These are phyloP conservation scores for Aspergillus carbonarius DNA, from an alignment of 2,329 filamentous ascomycete genomes.

Conservation along the genomic window DNA sequence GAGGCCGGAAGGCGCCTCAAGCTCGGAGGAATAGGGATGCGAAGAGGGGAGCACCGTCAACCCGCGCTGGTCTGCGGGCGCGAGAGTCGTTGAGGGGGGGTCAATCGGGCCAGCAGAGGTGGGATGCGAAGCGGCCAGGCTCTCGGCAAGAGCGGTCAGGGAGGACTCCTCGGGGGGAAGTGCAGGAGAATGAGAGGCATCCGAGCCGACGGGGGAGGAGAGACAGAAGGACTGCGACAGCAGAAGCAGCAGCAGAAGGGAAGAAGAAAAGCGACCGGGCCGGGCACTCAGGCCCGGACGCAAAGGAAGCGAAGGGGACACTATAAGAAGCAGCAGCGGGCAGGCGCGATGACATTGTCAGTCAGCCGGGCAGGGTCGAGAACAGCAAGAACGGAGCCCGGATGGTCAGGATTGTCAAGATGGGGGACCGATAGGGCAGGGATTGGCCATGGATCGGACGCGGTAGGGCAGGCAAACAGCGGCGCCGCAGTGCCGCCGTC, in stretches of 20 bases:
- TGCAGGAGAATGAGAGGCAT: slow-evolving; percentile 1
- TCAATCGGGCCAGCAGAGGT: slow-evolving; percentile 10
- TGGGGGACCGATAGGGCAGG: neutral
- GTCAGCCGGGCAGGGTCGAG: slow-evolving; percentile 21
- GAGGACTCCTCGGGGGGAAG: slow-evolving; percentile 9
- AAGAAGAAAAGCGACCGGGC: slow-evolving; percentile 11
- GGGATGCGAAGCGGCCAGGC: slow-evolving; percentile 11
- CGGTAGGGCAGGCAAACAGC: slow-evolving; percentile 4
- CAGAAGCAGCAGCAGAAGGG: slow-evolving; percentile 12
- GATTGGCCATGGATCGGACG: neutral
- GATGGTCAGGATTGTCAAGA: neutral
- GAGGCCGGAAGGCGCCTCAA: slow-evolving; percentile 13
- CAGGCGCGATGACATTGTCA: slow-evolving; percentile 15
- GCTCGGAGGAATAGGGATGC: slow-evolving; percentile 9
- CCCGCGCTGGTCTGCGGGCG: slow-evolving; percentile 1
- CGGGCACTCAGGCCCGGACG: slow-evolving; percentile 14
- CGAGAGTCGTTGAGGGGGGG: neutral
- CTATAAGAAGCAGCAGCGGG: slow-evolving; percentile 24
- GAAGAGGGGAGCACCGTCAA: neutral
- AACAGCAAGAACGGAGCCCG: slow-evolving; percentile 15
- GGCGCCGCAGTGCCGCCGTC: neutral
- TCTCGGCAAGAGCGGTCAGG: slow-evolving; percentile 12
- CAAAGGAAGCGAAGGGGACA: slow-evolving; percentile 14
- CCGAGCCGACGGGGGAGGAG: neutral
- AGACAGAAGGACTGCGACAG: slow-evolving; percentile 6